Base-by-base conservation (phyloP, 495 filamentous ascomycete species). In the Aspergillus kassunensis region DNA sequence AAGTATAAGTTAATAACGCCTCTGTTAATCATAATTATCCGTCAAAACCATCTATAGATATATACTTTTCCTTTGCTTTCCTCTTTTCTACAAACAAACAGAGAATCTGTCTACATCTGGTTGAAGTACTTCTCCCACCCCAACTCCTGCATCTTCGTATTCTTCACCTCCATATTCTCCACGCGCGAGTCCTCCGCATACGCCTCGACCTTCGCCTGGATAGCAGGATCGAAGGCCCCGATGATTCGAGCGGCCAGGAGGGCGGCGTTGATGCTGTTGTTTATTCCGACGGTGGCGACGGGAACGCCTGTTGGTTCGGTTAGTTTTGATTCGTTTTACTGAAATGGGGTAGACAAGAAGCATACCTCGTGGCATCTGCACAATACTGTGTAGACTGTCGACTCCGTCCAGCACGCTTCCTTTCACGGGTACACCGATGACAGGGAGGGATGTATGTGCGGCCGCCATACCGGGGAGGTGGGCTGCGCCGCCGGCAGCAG, bases 401-500 rank as follows among this genome's bases (percentile, higher is more conserved):
- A 92, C 78, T 27, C 95, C 92, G 66, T 96, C 93, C 34, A 95
- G 68, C 7, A 85, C 80, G 54, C 84, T 92, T 3, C 87, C 90
- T 71, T 89, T 93, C 16, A 98, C 85, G 0, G 95, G 93, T 1
- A 97, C 82, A 12, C 95, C 93, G 50, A 97, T 92, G 12, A 97
- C 92, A 0, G 92, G 93, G 27, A 97, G 76, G n/a, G 83, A 79
- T 10, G 89, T 93, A 67, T 87, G 83, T 11, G 89, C 86, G 2
- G 91, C 87, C 9, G 88, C 74, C 93, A 97, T 97, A 33, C 95
- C 92, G 8, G 91, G 93, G 6, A 96, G 73, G 67, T 95, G 89
- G 11, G 92, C 92, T 1, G 91, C 91, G 33, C 93, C 92, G 39
- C 91, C 92, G 13, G 95, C 93, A 10, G 91, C 92, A 0, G 93